A percentile compares a stretch with the other conserved stretches of the same genome.
Evolutionary conservation across 2,329 filamentous ascomycete species (phyloP).

Genomic region (Lecanicillium sp.): DNA sequence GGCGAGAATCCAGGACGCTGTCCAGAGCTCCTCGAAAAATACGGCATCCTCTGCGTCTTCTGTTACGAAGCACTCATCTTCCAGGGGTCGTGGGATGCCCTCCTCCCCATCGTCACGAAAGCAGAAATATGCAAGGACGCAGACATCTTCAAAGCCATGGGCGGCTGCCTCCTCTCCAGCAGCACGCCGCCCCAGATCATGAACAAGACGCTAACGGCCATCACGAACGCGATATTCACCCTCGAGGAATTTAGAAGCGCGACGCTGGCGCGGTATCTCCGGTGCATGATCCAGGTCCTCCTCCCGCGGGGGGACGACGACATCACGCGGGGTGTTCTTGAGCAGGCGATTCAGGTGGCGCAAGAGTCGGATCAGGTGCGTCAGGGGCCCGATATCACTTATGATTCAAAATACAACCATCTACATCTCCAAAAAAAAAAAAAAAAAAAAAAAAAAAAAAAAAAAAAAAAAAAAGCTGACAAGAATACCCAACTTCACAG

Average conservation of each 20-base stretch:
- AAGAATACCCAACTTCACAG: constrained; percentile 21
- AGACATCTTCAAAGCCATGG: constrained; percentile 54
- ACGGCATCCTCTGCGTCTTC: constrained; percentile 63
- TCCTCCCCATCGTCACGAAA: constrained; percentile 54
- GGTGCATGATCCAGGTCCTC: constrained; percentile 67
- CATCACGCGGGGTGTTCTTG: constrained; percentile 54
- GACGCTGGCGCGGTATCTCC: constrained; percentile 69
- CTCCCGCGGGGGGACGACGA: constrained; percentile 45
- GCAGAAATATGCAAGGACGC: constrained; percentile 39
- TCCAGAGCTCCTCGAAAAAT: constrained; percentile 54
- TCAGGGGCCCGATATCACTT: constrained; percentile 17
- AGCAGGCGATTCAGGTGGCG: constrained; percentile 54
- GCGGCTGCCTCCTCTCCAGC: constrained; percentile 56
- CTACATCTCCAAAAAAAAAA: not conserved
- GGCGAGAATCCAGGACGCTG: not conserved
- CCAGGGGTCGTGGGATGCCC: constrained; percentile 61
- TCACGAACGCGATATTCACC: constrained; percentile 63
- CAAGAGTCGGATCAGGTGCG: constrained; percentile 43
- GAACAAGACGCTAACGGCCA: constrained; percentile 52
- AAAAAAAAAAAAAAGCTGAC: not conserved
- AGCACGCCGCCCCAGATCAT: constrained; percentile 44
- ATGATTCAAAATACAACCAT: no score
- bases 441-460: not conserved
- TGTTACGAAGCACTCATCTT: constrained; percentile 71
- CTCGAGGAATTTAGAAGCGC: constrained; percentile 48